Percentiles rank a stretch among this genome's conserved stretches.
Evolutionary conservation across 2,329 filamentous ascomycete genomes (phyloP).

Genomic region (Colletotrichum tabaci): DNA sequence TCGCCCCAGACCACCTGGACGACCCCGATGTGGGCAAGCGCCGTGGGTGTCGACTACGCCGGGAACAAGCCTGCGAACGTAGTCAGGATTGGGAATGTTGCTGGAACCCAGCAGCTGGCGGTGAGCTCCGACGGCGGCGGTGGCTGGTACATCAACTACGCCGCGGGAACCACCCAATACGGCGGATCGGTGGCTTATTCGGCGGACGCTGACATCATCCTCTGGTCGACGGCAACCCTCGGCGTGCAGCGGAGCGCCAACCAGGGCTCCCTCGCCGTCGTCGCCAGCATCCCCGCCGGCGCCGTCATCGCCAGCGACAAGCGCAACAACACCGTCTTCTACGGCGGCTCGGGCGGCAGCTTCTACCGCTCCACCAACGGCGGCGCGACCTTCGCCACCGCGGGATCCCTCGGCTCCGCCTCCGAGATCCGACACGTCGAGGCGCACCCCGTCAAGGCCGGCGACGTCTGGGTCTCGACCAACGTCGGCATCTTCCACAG

Average conservation of each 20-base stretch:
- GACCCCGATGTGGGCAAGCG: constrained; percentile 61
- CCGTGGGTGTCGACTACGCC: constrained; percentile 65
- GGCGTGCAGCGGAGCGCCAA: constrained; percentile 61
- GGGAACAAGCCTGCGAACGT: constrained; percentile 62
- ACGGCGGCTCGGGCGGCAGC: constrained; percentile 60
- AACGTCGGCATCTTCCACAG: constrained; percentile 69
- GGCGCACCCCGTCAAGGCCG: constrained; percentile 69
- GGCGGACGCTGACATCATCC: constrained; percentile 64
- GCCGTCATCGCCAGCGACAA: constrained; percentile 70
- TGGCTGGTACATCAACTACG: constrained; percentile 64
- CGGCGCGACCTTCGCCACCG: constrained; percentile 61
- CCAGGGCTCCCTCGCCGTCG: constrained; percentile 59
- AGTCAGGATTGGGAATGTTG: constrained; percentile 65
- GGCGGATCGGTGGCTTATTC: constrained; percentile 66
- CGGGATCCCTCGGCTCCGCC: constrained; percentile 55
- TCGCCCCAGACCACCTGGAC: constrained; percentile 62
- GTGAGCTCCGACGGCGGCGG: constrained; percentile 65
- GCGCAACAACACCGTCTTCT: constrained; percentile 67
- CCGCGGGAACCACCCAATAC: constrained; percentile 58
- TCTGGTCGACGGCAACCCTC: constrained; percentile 61
- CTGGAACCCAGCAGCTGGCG: constrained; percentile 61
- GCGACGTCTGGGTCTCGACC: constrained; percentile 74
- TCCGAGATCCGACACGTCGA: constrained; percentile 69
- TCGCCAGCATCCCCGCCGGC: constrained; percentile 60
- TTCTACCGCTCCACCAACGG: constrained; percentile 69